Evolutionary conservation across 169 alveolate genomes (phyloP), one percentile per base, ranked within the genome.

Genomic region (Plasmodium gonderi): DNA sequence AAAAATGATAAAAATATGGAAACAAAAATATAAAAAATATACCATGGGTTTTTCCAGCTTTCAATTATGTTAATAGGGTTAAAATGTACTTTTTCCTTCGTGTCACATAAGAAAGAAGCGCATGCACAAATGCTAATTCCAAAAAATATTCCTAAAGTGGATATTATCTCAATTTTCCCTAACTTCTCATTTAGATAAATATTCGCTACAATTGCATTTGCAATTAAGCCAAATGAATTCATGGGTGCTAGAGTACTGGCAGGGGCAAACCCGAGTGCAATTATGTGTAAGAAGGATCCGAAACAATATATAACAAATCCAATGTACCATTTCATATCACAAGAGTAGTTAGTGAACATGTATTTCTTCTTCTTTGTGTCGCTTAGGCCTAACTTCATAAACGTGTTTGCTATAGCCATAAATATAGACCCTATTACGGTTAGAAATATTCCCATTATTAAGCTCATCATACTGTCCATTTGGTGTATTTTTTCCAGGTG

Each of bases 211-310:
- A 96, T 87, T 11, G 98, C 98, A 80, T 95, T 95, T 45, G 97
- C 97, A 4, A 96, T 95, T 89, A 96, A 90, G 12, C 97, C 97
- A 79, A 96, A 92, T 81, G 97, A 95, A 85, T 96, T 96, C 97
- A 96, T 95, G 11, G 98, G 98, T 4, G 97, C 97, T 81, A 96
- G 65, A 40, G 96, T 96, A 67, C 97, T 95, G 9, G 98, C 98
- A 3, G 98, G 98, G 5, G 98, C 98, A 67, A 96, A 96, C 17
- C 96, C 98, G 42, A 96, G 92, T 60, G 98, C 98, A 60, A 95
- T 91, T 47, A 96, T 92, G 82, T 96, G 98, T 81, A 96, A 49
- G 49, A 93, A 80, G 14, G 97, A 96, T 36, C 98, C 98, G 76
- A 94, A 81, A 42, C 95, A 92, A 72, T 96, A 96, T 64, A 96